These are phyloP conservation scores for Phytophthora meadii DNA, from an alignment of 352 stramenopile genomes.

Conservation along the genomic window DNA sequence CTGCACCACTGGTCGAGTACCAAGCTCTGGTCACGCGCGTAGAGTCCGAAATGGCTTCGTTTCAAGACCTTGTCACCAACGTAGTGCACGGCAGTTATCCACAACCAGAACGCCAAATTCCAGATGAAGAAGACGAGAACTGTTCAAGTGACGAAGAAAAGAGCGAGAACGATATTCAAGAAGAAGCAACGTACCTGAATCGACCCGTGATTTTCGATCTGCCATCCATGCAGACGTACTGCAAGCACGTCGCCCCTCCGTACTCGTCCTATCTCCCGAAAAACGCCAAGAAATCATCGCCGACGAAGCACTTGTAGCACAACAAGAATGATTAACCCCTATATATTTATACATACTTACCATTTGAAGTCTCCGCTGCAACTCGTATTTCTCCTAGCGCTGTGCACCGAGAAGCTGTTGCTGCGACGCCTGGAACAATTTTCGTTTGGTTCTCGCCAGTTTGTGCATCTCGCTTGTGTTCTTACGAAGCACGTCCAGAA, in stretches of 20 bases:
- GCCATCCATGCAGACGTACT: conserved; percentile 79
- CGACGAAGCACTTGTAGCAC: conserved; percentile 26
- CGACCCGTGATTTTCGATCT: conserved; percentile 50
- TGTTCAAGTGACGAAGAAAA: conserved; percentile 19
- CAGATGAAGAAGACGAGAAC: conserved; percentile 13
- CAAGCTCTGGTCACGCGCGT: conserved; percentile 53
- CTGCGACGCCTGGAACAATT: conserved; percentile 68
- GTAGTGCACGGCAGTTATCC: conserved; percentile 32
- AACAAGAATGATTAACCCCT: conserved; percentile 7
- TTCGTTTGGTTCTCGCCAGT: conserved; percentile 70
- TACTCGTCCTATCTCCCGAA: conserved; percentile 63
- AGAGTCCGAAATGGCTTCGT: conserved; percentile 44
- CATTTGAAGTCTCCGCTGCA: conserved; percentile 14
- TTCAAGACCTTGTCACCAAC: conserved; percentile 45
- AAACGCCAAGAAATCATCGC: conserved; percentile 16
- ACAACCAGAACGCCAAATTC: conserved; percentile 10
- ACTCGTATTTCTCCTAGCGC: conserved; percentile 17
- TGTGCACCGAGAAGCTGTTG: conserved; percentile 60
- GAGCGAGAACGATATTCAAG: conserved; percentile 6
- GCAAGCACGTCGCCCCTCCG: conserved; percentile 58
- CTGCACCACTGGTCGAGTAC: conserved; percentile 48
- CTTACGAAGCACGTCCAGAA: conserved; percentile 70
- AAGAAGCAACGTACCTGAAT: conserved; percentile 31
- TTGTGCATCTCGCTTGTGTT: conserved; percentile 81
- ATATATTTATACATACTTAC: conserved; percentile 48